Conservation (phyloP, 2,329 filamentous ascomycete species). For the Hymenoscyphus fraxineus region DNA sequence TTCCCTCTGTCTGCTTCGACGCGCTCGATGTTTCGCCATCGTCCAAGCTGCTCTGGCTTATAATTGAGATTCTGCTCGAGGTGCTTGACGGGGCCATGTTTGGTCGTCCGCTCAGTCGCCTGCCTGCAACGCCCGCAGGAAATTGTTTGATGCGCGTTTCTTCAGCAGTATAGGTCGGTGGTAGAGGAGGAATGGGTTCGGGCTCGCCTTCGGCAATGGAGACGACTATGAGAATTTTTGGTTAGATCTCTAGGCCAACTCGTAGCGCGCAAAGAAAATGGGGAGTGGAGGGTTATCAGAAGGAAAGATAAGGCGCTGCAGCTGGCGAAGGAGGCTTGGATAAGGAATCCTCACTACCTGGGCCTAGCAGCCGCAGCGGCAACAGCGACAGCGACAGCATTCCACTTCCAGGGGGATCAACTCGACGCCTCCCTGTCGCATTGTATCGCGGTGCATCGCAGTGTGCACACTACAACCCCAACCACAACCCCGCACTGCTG, state of each 20-base stretch:
- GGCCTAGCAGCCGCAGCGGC: too few species aligned
- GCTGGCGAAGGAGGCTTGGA: neutral
- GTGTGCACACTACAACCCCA: neutral
- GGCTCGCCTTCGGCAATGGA: slow-evolving; percentile 33
- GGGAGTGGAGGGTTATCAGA: slow-evolving; percentile 6
- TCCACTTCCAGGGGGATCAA: neutral
- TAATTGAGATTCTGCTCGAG: slow-evolving; percentile 26
- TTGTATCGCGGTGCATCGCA: neutral
- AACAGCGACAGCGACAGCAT: neutral
- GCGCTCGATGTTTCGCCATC: slow-evolving; percentile 12
- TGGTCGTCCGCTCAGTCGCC: slow-evolving; percentile 29
- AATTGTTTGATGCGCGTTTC: slow-evolving; percentile 28
- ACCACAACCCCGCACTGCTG: neutral
- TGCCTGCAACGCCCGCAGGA: slow-evolving; percentile 22
- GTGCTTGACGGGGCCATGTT: slow-evolving; percentile 17
- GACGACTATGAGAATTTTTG: slow-evolving; percentile 25
- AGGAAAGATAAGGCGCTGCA: neutral
- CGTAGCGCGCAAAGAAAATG: neutral
- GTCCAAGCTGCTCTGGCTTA: slow-evolving; percentile 29
- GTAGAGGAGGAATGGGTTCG: slow-evolving; percentile 14
- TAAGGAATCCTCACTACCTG: neutral
- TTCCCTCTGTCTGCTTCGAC: neutral
- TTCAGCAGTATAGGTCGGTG: slow-evolving; percentile 20
- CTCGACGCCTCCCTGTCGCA: neutral
- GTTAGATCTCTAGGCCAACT: neutral